Base-by-base conservation (phyloP, 352 stramenopile species). In the Pythium volutum region DNA sequence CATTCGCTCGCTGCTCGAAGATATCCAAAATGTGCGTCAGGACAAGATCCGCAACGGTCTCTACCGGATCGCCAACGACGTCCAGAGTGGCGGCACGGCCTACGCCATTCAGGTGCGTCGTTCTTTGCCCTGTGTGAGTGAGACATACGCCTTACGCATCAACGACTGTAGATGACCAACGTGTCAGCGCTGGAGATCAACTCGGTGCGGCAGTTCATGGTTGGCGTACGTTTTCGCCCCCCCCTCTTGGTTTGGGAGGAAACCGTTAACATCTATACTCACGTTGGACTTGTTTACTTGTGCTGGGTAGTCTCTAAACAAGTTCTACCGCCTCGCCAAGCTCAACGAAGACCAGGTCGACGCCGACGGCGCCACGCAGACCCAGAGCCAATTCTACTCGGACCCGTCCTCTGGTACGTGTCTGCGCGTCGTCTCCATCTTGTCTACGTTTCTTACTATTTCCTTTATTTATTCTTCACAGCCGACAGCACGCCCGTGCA, bases 21-120 rank as follows among this genome's bases (percentile, higher is more conserved):
- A 96, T 66, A 78, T 96, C 26, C 84, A 95, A 52, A 93, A 96
- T 52, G 71, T 95, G n/a, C 81, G 88, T 0, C 85, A 96, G 58
- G 82, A 95, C 61, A 95, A 96, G 62, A 95, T 96, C 66, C 85
- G 88, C 58, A 88, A 89, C 38, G 87, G 87, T 92, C 66, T 96
- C 23, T 82, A 83, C 61, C 77, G 83, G 39, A 94, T 96, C 39
- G 79, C 82, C 12, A 81, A 55, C 36, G 86, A 95, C 38, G 83
- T 91, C 34, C 78, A 92, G 58, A 81, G 63, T 39, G 85, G 83
- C 18, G 83, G 80, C 36, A 84, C 82, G 27, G 83, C 85, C 25
- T 86, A 81, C 38, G 85, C 82, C 26, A 87, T 94, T 67, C 78
- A 88, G 66, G 77, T 81, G 22, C 6, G 29, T 9, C 11, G 39